Evolutionary conservation across 164 flowering plant species (phyloP), one percentile per base, ranked within the genome.

Genomic region (Vitis amurensis): DNA sequence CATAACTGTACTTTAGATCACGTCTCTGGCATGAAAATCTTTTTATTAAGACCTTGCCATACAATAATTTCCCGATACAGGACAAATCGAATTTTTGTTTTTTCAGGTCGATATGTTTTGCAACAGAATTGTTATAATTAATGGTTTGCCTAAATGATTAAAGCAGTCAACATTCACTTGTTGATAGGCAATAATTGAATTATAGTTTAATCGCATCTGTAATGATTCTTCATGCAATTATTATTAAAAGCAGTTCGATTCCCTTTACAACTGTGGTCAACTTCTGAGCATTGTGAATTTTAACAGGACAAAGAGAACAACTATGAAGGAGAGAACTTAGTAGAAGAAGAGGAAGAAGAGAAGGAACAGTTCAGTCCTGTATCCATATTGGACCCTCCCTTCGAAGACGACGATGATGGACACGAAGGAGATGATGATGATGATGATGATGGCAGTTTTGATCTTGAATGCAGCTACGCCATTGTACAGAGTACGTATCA

Each of bases 341-440:
- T 13, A 31, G 70, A 55, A 16, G 90, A 83, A 47, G 90, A 87
- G 9, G 93, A 87, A 27, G 92, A 85, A 66, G 92, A 89, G 50
- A 88, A 91, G 50, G 97, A 93, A 52, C 97, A 92, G 66, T 85
- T 82, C 76, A 94, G 97, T 65, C 98, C 98, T 11, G 95, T 94
- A 2, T 94, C 97, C 1, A 91, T 94, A 1, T 71, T 94, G 82
- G 97, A 91, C 68, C 87, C 91, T 70, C 90, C 84, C 3, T 90
- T 91, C 61, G 85, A 85, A 9, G 90, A 87, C 16, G 87, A 80
- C 23, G 83, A 80, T 37, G 80, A 77, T 6, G 73, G 63, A 50
- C 62, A 66, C 47, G 59, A 55, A n/a, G 68, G 27, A n/a, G 63
- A 67, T 2, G 83, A 70, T 5, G 67, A 77, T 23, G 76, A 55